phyloP scores from a whole-genome alignment of 2,329 filamentous ascomycete species.

The Dryadomyces quercivorus region DNA sequence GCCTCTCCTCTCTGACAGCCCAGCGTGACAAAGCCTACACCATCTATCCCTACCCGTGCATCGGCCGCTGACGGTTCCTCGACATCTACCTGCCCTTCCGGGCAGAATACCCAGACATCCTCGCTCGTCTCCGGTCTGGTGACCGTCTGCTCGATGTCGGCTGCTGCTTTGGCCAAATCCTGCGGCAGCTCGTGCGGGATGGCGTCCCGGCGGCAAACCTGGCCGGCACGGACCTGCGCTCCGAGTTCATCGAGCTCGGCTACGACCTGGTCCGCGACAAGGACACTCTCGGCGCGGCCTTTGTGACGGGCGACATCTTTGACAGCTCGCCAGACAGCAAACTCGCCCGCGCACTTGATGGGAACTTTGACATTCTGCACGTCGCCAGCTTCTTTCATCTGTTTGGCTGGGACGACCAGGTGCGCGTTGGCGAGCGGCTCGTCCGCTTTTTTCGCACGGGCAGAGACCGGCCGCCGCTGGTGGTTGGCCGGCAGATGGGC shows the following conservation, averaged over 20 bases:
- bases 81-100: constrained; percentile 21
- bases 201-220: constrained; percentile 25
- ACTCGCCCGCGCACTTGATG: constrained; percentile 12
- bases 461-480: constrained; percentile 4
- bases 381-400: constrained; percentile 21
- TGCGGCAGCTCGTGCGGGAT: constrained; percentile 27
- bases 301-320: constrained; percentile 17
- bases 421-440: constrained; percentile 14
- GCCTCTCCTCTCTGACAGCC: not conserved
- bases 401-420: constrained; percentile 18
- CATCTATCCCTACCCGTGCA: constrained; percentile 25
- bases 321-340: constrained; percentile 1
- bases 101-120: constrained; percentile 18
- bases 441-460: constrained; percentile 13
- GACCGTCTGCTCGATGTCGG: constrained; percentile 25
- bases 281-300: constrained; percentile 10
- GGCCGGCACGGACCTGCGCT: constrained; percentile 24
- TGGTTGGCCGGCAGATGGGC: constrained; percentile 19
- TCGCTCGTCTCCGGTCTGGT: constrained; percentile 17
- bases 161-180: constrained; percentile 31
- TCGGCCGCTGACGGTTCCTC: constrained; percentile 27
- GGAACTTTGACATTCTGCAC: constrained; percentile 18
- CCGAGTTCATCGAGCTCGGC: constrained; percentile 20
- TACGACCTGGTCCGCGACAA: constrained; percentile 22
- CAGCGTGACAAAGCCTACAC: constrained; percentile 24